Evolutionary conservation across 805 yeast species (phyloP), one percentile per base, ranked within the genome.

Genomic region (Yarrowia deformans): DNA sequence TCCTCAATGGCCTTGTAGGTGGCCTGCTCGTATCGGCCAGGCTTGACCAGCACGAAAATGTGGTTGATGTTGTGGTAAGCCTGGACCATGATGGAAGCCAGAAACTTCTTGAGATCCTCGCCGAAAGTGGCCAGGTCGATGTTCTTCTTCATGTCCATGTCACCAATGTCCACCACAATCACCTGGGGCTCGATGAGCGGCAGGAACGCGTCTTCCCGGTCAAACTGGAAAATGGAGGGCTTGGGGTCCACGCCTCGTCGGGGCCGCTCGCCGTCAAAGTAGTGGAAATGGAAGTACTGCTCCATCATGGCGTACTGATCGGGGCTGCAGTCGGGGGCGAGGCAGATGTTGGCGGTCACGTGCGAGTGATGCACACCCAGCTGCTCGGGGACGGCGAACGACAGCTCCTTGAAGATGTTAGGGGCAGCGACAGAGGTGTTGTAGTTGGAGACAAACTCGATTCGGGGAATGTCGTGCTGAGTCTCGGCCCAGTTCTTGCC

Each of bases 361-460:
- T 48, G 60, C 12, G 58, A 66, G 16, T 49, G 60, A 46, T 49
- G 64, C 29, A 56, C 35, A 0, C 52, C 70, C 18, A 46, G 56
- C 43, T 39, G 54, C 55, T 43, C 69, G 7, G 69, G 64, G 1
- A 61, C 55, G 40, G 48, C 10, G 43, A 46, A 69, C 8, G 55
- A n/a, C 48, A 45, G 63, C 56, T 46, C 49, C 29, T 42, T 66
- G 45, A 23, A 49, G 18, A 68, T 45, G 52, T 42, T 64, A 18
- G 19, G 29, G 12, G 35, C 4, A 40, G 56, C 40, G 48, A 32
- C 35, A 10, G 50, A 63, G 19, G 52, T 34, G 66, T 60, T 60
- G 52, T 43, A 60, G 68, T 69, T 60, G 19, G 69, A 42, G 13
- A 69, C 69, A 52, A 56, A 69, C 52, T 69, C 70, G 42, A 69